Base-by-base conservation (phyloP, 2,329 filamentous ascomycete species). In the Colletotrichum eleusines region DNA sequence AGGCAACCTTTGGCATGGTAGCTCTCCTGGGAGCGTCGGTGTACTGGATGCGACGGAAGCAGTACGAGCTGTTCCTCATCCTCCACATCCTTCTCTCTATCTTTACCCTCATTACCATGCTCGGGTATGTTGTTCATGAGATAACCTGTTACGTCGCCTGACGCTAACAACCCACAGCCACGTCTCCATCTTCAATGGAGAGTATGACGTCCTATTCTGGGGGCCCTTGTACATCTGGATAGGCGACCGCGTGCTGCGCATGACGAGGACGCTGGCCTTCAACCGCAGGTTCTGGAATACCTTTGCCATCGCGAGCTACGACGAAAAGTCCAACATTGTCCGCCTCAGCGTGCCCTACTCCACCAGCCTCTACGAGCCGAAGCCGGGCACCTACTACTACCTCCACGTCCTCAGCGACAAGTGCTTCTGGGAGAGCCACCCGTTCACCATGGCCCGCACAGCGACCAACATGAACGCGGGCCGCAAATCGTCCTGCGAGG, bases 41-140 rank as follows among this genome's bases (percentile, higher is more conserved):
- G 0, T 86, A 85, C 72, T 86, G 83, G 76, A 78, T 89, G 23
- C 82, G 88, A 0, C 81, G 84, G 8, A 82, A 82, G 12, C 81
- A 83, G n/a, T 91, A 89, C 71, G 86, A 89, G 71, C 31, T 81
- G 0, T 88, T 88, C 69, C 76, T 88, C 7, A 71, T 84, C 16
- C 54, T 85, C 0, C 86, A 90, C 68, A 87, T 89, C 8, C 76
- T 81, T 3, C 77, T 90, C 20, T 85, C 88, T 0, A 76, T 88
- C 11, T 76, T 87, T 0, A 76, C 87, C 0, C 75, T 90, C 0
- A 76, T 84, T 40, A 83, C 83, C 0, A 85, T 89, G 81, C 85
- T 86, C 46, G 84, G 84, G 84, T 86, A 79, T 73, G 86, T 46
- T 80, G 33, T 77, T 77, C 8, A 5, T 74, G 20, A 28, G 1